These are phyloP conservation scores for Fagopyrum homotropicum DNA, from an alignment of 148 eudicot genomes.

Conservation along the genomic window DNA sequence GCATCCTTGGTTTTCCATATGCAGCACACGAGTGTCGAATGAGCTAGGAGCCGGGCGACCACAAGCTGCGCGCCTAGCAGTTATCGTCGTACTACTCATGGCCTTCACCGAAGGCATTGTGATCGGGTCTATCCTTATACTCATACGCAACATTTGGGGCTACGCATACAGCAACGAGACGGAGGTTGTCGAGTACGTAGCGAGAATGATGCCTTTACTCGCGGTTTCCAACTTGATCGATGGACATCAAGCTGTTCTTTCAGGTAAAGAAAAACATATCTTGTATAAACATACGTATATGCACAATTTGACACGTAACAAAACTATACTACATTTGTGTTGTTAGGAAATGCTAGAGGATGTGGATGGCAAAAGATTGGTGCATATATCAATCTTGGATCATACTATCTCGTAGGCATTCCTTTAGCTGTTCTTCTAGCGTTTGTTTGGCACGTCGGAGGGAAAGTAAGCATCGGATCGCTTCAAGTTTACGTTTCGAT, in stretches of 20 bases:
- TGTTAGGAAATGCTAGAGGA: constrained; percentile 62
- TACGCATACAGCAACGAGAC: constrained; percentile 47
- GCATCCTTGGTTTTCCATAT: not conserved
- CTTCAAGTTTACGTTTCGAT: not conserved
- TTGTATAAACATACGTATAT: not conserved
- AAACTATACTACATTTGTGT: not conserved
- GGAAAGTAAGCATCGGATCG: constrained; percentile 9
- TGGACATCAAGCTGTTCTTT: constrained; percentile 56
- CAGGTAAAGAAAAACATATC: constrained; percentile 25
- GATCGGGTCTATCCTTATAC: constrained; percentile 23
- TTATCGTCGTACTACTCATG: constrained; percentile 29
- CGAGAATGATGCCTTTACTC: constrained; percentile 35
- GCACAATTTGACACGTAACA: not conserved
- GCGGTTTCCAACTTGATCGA: constrained; percentile 19
- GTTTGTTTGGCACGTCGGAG: constrained; percentile 22
- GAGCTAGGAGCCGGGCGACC: constrained; percentile 65
- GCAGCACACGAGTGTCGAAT: constrained; percentile 57
- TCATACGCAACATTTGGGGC: constrained; percentile 52
- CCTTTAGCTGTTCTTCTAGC: constrained; percentile 41
- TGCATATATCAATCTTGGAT: constrained; percentile 67
- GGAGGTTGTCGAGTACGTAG: constrained; percentile 45
- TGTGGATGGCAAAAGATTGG: constrained; percentile 76
- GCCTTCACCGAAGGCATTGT: constrained; percentile 36
- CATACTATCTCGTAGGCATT: constrained; percentile 69
- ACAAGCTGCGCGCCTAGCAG: constrained; percentile 44